phyloP scores from a whole-genome alignment of 1,284 basidiomycete genomes.

The Schizopora paradoxa region DNA sequence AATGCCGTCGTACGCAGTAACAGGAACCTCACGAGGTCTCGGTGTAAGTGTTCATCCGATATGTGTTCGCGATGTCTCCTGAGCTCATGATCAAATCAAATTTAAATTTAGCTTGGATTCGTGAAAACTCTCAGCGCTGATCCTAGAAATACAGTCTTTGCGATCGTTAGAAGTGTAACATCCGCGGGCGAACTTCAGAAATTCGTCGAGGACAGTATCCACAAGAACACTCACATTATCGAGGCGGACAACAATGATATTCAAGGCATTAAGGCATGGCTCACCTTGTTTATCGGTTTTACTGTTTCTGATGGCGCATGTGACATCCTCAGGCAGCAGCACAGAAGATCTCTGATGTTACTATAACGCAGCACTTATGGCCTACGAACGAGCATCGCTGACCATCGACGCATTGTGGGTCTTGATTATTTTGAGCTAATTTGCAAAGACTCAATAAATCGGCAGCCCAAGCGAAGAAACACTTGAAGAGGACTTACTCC shows the following conservation, averaged over 20 bases:
- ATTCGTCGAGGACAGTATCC: conserved; percentile 16
- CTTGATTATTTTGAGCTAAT: not conserved
- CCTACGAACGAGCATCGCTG: not conserved
- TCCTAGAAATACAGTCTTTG: conserved; percentile 28
- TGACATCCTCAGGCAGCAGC: no score
- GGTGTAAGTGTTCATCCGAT: conserved; percentile 26
- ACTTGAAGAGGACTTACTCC: conserved; percentile 24
- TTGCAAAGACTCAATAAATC: not conserved
- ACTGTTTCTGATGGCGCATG: no score
- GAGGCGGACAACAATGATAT: conserved; percentile 30
- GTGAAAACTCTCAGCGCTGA: conserved; percentile 26
- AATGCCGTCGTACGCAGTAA: conserved; percentile 28
- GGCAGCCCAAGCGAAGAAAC: conserved; percentile 11
- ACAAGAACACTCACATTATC: conserved; percentile 27
- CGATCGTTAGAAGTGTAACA: conserved; percentile 27
- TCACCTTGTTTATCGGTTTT: no score
- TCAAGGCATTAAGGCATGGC: conserved; percentile 24
- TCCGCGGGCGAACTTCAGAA: conserved; percentile 20
- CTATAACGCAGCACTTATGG: conserved; percentile 4
- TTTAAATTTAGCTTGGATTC: conserved; percentile 28
- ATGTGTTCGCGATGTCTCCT: no score
- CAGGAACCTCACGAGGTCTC: conserved; percentile 29
- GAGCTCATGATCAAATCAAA: not conserved
- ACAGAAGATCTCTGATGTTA: no score
- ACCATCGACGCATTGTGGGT: not conserved